phyloP scores from a whole-genome alignment of 2,329 filamentous ascomycete genomes.

The Aspergillus latus region DNA sequence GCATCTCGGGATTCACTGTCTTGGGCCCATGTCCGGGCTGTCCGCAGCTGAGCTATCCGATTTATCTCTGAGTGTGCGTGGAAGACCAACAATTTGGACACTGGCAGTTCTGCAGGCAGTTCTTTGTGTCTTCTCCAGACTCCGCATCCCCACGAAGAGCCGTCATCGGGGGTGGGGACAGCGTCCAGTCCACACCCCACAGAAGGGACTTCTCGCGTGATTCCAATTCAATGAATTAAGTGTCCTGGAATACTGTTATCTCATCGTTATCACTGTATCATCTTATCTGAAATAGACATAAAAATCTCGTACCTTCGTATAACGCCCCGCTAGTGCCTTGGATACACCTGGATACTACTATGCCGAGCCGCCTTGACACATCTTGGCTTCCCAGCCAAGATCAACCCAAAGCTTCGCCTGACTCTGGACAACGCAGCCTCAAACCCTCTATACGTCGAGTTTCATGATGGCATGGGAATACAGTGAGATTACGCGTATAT shows the following conservation, averaged over 20 bases:
- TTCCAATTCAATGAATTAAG: not conserved
- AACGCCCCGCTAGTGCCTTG: too few relatives aligned
- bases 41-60: not conserved
- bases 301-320: too few relatives aligned
- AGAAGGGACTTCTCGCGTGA: not conserved
- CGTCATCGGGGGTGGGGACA: not conserved
- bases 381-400: conserved; percentile 11
- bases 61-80: too few relatives aligned
- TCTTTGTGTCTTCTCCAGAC: not conserved
- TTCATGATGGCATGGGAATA: too few relatives aligned
- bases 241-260: not conserved
- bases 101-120: too few relatives aligned
- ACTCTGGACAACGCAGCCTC: too few relatives aligned
- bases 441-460: too few relatives aligned
- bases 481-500: too few relatives aligned
- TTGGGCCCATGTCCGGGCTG: not conserved
- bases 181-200: not conserved
- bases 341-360: not conserved
- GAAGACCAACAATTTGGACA: too few relatives aligned
- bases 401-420: conserved; percentile 9
- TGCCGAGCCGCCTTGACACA: conserved; percentile 12
- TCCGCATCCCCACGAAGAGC: not conserved
- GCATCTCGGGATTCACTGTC: not conserved
- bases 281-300: too few relatives aligned
- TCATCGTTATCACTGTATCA: not conserved